These are phyloP conservation scores for Lachancea thermotolerans DNA, from an alignment of 805 yeast species.

Conservation along the genomic window DNA sequence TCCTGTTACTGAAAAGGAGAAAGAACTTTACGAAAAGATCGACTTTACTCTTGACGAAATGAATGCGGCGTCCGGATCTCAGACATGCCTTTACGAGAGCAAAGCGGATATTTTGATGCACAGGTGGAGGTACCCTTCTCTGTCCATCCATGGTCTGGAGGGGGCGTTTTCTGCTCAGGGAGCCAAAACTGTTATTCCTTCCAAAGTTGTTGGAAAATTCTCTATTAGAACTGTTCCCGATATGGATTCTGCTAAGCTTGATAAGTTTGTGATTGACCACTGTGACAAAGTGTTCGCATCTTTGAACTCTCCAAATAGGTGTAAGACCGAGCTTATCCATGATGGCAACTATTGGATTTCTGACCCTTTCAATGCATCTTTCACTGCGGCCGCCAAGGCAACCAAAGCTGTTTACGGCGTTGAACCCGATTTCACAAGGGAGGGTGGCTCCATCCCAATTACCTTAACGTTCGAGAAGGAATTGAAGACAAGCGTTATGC, in stretches of 20 bases:
- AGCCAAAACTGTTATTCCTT: conserved; percentile 97
- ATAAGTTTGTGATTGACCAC: conserved; percentile 66
- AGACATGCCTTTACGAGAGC: conserved; percentile 69
- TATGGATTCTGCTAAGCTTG: conserved; percentile 74
- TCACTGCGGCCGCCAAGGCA: conserved; percentile 91
- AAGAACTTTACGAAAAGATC: conserved; percentile 70
- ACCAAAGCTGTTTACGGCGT: conserved; percentile 92
- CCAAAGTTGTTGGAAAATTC: conserved; percentile 89
- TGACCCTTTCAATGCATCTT: conserved; percentile 86
- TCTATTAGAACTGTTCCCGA: conserved; percentile 97
- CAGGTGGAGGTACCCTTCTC: conserved; percentile 97
- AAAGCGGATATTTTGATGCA: conserved; percentile 89
- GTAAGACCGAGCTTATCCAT: conserved; percentile 72
- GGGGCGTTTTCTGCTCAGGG: conserved; percentile 95
- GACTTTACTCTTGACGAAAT: conserved; percentile 81
- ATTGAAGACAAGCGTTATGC: conserved; percentile 75
- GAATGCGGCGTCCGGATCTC: conserved; percentile 81
- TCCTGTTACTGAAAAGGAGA: conserved; percentile 77
- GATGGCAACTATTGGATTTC: conserved; percentile 96
- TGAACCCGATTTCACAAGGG: conserved; percentile 95
- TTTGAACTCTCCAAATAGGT: conserved; percentile 70
- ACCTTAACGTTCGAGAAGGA: conserved; percentile 88
- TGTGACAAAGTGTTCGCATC: conserved; percentile 58
- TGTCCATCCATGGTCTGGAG: conserved; percentile 94
- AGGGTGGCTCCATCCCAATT: conserved; percentile 98